Conservation (phyloP, 257 asterid genomes). For the Rehmannia glutinosa region DNA sequence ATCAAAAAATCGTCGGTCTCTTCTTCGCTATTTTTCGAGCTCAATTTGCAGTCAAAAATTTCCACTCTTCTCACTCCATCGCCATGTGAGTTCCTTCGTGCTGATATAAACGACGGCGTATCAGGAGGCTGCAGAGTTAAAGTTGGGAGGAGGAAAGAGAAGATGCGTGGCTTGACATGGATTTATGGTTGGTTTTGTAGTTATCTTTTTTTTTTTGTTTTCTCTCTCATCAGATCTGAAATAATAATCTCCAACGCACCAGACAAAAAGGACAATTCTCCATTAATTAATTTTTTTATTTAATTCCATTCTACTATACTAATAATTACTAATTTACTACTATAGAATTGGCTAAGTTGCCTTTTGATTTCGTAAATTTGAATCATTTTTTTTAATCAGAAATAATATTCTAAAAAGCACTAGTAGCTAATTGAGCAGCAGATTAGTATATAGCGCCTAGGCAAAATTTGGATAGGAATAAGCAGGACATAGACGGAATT, state of each 20-base stretch:
- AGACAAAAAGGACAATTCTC: constrained; percentile 37
- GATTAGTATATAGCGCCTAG: too few relatives aligned
- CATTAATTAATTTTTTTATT: constrained; percentile 18
- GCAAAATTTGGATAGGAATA: too few relatives aligned
- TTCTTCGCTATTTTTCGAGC: background rate
- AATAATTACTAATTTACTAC: background rate
- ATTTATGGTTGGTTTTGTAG: constrained; percentile 33
- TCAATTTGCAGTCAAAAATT: background rate
- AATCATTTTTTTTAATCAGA: too few relatives aligned
- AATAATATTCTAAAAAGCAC: too few relatives aligned
- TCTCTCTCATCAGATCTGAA: constrained; percentile 21
- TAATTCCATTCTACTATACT: constrained; percentile 8
- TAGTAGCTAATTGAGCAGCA: too few relatives aligned
- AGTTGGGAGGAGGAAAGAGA: constrained; percentile 10
- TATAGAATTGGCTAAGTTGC: too few relatives aligned
- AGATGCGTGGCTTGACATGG: constrained; percentile 26
- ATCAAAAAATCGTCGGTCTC: constrained; percentile 20
- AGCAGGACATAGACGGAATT: too few relatives aligned
- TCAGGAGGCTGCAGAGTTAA: constrained; percentile 18
- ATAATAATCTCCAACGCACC: constrained; percentile 18
- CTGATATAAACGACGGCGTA: constrained; percentile 23
- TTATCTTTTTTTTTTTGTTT: constrained; percentile 1
- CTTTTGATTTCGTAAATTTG: background rate
- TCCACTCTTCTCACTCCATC: background rate
- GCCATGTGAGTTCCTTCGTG: constrained; percentile 9